Evolutionary conservation across 352 stramenopile genomes (phyloP).

Genomic region (Hyphochytrium catenoides): DNA sequence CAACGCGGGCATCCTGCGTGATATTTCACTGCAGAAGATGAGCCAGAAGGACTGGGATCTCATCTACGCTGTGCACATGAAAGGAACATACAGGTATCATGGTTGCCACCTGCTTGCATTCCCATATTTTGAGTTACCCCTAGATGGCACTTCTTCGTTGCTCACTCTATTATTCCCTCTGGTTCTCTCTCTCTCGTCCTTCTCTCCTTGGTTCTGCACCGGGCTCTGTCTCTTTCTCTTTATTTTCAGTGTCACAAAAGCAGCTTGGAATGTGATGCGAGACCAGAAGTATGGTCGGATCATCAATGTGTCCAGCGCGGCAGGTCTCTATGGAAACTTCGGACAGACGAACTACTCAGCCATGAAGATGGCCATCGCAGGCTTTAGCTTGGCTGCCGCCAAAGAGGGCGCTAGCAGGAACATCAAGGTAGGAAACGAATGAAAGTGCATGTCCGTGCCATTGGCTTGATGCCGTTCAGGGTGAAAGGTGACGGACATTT

Average conservation of each 20-base stretch:
- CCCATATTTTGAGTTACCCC: no score
- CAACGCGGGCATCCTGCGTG: slow-evolving; percentile 71
- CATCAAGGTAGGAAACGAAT: no score
- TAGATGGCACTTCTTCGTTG: no score
- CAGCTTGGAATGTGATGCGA: slow-evolving; percentile 41
- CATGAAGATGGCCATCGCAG: slow-evolving; percentile 73
- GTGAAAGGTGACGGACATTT: no score
- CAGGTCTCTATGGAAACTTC: slow-evolving; percentile 65
- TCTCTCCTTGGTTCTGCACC: neutral
- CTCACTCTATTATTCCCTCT: no score
- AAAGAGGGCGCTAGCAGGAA: slow-evolving; percentile 48
- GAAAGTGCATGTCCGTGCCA: no score
- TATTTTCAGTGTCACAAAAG: slow-evolving; percentile 47
- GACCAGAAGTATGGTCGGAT: slow-evolving; percentile 54
- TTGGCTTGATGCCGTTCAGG: no score
- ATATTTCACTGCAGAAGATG: slow-evolving; percentile 64
- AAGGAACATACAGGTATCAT: slow-evolving; percentile 49
- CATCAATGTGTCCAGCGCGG: slow-evolving; percentile 48
- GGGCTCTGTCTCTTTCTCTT: no score
- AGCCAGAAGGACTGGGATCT: slow-evolving; percentile 49
- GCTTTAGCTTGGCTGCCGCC: slow-evolving; percentile 65
- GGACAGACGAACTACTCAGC: slow-evolving; percentile 64
- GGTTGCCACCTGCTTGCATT: no score
- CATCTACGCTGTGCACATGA: slow-evolving; percentile 50
- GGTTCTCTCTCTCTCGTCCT: neutral